phyloP scores from a whole-genome alignment of 108 stramenopile genomes.

The Cyclotella kingstonii region DNA sequence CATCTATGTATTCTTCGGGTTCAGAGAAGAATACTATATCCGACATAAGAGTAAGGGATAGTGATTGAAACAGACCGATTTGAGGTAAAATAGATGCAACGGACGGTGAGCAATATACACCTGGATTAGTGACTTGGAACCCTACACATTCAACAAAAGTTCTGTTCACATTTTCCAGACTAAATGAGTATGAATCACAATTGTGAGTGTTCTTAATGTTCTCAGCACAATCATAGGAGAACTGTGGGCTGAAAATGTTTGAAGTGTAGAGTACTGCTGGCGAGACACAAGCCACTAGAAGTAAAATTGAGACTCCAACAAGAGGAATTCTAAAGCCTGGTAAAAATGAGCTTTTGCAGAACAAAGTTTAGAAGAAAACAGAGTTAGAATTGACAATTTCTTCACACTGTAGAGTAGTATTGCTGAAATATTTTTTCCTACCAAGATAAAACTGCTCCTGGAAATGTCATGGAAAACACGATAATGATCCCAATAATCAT shows the following conservation, averaged over 20 bases:
- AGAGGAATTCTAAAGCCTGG: constrained; percentile 44
- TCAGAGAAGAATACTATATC: constrained; percentile 47
- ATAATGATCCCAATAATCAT: constrained; percentile 40
- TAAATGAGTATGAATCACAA: constrained; percentile 18
- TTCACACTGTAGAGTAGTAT: too few relatives aligned
- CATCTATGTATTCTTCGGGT: constrained; percentile 39
- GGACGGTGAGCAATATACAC: constrained; percentile 24
- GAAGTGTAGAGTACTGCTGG: constrained; percentile 25
- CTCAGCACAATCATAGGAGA: neutral
- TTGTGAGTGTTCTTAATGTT: constrained; percentile 1
- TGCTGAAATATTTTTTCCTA: too few relatives aligned
- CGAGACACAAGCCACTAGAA: constrained; percentile 32
- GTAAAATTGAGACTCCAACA: constrained; percentile 25
- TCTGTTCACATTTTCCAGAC: constrained; percentile 13
- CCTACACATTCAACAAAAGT: constrained; percentile 49
- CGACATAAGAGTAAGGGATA: constrained; percentile 29
- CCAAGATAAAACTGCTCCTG: constrained; percentile 47
- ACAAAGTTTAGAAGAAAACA: too few relatives aligned
- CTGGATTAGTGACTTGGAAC: constrained; percentile 9
- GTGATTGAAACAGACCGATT: constrained; percentile 46
- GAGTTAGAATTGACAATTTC: too few relatives aligned
- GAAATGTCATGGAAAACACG: constrained; percentile 40
- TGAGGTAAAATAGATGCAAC: constrained; percentile 50
- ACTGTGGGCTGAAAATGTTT: neutral
- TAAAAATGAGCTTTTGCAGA: constrained; percentile 12